Conservation (phyloP, 2,329 filamentous ascomycete genomes). For the Colletotrichum orbiculare region DNA sequence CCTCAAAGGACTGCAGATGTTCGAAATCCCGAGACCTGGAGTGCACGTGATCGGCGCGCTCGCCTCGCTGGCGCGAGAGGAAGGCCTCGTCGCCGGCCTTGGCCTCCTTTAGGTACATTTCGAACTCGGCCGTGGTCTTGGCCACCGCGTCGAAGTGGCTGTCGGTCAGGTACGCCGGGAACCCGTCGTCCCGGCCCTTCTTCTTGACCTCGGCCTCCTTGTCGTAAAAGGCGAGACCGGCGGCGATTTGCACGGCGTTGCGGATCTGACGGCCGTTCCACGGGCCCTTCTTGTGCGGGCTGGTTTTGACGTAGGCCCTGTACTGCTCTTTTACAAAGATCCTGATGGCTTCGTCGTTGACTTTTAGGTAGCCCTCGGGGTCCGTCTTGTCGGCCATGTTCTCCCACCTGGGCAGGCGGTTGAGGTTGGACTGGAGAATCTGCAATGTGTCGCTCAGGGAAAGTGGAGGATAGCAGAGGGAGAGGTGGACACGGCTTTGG, state of each 20-base stretch:
- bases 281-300: background rate
- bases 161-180: background rate
- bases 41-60: background rate
- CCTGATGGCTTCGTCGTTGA: conserved; percentile 39
- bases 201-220: background rate
- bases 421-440: conserved; percentile 45
- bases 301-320: conserved; percentile 1
- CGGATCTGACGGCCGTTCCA: conserved; percentile 50
- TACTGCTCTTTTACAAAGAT: conserved; percentile 34
- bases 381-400: conserved; percentile 25
- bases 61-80: background rate
- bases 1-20: too few relatives aligned
- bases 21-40: too few relatives aligned
- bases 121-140: background rate
- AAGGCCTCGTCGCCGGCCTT: background rate
- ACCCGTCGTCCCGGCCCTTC: fast-evolving
- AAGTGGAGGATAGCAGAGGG: conserved; percentile 47
- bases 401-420: conserved; percentile 34
- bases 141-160: conserved; percentile 1
- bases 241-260: conserved; percentile 35
- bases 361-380: conserved; percentile 21
- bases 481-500: conserved; percentile 52
- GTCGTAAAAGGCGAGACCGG: conserved; percentile 3
- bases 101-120: conserved; percentile 2
- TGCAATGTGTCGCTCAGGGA: conserved; percentile 38